phyloP scores from a whole-genome alignment of 2,329 filamentous ascomycete genomes.

The Phialophora chinensis region DNA sequence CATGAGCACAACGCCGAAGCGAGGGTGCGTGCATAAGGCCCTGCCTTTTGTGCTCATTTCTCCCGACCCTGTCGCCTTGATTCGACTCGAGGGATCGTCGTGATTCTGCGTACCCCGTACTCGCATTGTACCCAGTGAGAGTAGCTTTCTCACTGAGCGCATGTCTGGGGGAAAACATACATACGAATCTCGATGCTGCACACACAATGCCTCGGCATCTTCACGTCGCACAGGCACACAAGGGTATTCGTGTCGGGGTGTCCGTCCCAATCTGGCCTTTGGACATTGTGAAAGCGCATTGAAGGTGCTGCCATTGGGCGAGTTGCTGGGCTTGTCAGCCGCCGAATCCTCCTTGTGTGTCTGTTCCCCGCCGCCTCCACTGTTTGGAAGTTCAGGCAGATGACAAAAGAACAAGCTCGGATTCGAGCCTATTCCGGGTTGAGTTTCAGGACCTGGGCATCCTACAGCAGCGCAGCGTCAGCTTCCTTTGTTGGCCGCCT shows the following conservation, averaged over 20 bases:
- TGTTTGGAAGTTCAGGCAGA: background rate
- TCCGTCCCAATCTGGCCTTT: background rate
- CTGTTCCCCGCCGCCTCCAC: background rate
- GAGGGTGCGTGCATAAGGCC: background rate
- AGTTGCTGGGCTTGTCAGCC: background rate
- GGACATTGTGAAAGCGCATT: background rate
- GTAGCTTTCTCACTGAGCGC: too few species aligned
- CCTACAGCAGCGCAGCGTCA: background rate
- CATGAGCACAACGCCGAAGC: background rate
- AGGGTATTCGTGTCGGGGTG: too few species aligned
- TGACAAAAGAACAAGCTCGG: background rate
- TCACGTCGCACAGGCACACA: background rate
- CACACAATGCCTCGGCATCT: background rate
- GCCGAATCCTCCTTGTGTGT: background rate
- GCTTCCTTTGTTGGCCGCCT: background rate
- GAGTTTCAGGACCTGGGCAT: background rate
- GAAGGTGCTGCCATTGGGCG: background rate
- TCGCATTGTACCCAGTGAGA: too few species aligned
- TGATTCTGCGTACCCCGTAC: background rate
- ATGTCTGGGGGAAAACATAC: too few species aligned
- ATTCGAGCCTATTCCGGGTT: background rate
- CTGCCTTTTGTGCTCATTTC: background rate
- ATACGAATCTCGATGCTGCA: too few species aligned
- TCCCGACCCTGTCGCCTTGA: too few species aligned
- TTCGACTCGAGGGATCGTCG: background rate